These are phyloP conservation scores for Citrullus mucosospermus DNA, from an alignment of 306 rosid genomes.

Conservation along the genomic window DNA sequence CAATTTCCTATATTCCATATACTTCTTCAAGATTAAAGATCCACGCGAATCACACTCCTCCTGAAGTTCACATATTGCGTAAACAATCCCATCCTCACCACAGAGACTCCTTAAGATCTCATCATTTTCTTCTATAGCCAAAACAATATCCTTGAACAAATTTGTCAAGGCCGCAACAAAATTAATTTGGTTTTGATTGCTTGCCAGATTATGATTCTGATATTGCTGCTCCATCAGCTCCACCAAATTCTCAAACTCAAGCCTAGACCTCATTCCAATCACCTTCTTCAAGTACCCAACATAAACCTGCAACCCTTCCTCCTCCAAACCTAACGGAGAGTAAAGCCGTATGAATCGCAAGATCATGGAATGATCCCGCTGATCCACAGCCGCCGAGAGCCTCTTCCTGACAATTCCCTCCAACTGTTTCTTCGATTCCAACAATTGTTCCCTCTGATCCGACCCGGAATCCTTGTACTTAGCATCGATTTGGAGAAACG, in stretches of 20 bases:
- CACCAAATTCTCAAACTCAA: constrained; percentile 66
- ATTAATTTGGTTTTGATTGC: constrained; percentile 25
- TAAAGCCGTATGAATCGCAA: constrained; percentile 52
- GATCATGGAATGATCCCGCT: constrained; percentile 53
- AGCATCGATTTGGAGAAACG: constrained; percentile 56
- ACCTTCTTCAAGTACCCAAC: constrained; percentile 88
- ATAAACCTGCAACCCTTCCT: constrained; percentile 79
- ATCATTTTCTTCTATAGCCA: constrained; percentile 78
- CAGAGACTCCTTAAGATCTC: constrained; percentile 72
- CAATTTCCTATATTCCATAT: constrained; percentile 80
- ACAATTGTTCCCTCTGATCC: constrained; percentile 64
- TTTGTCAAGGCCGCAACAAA: constrained; percentile 75
- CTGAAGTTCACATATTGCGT: constrained; percentile 90
- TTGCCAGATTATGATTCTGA: constrained; percentile 11
- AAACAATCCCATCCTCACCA: constrained; percentile 91
- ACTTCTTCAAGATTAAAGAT: constrained; percentile 71
- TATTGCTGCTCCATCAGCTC: constrained; percentile 50
- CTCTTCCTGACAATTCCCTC: constrained; percentile 72
- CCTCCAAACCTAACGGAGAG: constrained; percentile 70
- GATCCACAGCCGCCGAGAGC: constrained; percentile 62
- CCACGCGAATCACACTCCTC: constrained; percentile 93
- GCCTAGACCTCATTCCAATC: constrained; percentile 73
- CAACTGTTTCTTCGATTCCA: constrained; percentile 45
- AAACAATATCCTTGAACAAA: constrained; percentile 76
- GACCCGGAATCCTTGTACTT: constrained; percentile 58